Evolutionary conservation across 768 basidiomycete genomes (phyloP), one percentile per base, ranked within the genome.

Genomic region (Boletus subparvulus): DNA sequence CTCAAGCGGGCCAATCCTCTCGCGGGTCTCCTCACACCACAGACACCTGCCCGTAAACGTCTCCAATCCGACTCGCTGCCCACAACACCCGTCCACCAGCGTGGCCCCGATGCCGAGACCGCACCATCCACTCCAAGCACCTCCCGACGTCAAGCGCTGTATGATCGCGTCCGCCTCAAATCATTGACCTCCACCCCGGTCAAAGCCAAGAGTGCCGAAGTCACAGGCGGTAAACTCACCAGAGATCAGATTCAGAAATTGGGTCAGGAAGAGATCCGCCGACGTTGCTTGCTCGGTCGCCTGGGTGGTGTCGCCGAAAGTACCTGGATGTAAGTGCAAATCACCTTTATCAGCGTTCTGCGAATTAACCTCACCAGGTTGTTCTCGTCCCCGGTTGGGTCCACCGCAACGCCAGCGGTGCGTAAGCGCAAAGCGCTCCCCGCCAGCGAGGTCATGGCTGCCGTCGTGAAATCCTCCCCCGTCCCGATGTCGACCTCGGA

Each of bases 271-370:
- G 91, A 90, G 67, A 81, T 88, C 74, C 80, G 89, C 56, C 79
- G 87, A 55, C 78, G 90, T 37, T 90, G 87, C 61, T 69, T 92
- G 32, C 77, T 94, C 9, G 91, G 91, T 48, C 83, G 92, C 19
- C 79, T 94, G 8, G 80, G 81, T 28, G 86, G 87, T 11, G 82
- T 94, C 30, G 92, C 92, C n/a, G 91, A 94, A 66, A 88, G 90
- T 60, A 82, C 88, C 17, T 93, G 91, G 89, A 92, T 92, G 92
- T 89, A 59, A 70, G 85, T 55, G 33, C 28, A 32, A 48, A 36
- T 9, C 4, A 17, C 6, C 10, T 3, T 52, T 1, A 3, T 47
- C 24, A 4, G 33, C 30, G 1, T 53, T 47, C 16, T 17, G 28
- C 13, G 6, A 47, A 39, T 30, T 40, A 10, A 54, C 32, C 6